Conservation (phyloP, 1,139 yeast species). For the Scheffersomyces stambukii region DNA sequence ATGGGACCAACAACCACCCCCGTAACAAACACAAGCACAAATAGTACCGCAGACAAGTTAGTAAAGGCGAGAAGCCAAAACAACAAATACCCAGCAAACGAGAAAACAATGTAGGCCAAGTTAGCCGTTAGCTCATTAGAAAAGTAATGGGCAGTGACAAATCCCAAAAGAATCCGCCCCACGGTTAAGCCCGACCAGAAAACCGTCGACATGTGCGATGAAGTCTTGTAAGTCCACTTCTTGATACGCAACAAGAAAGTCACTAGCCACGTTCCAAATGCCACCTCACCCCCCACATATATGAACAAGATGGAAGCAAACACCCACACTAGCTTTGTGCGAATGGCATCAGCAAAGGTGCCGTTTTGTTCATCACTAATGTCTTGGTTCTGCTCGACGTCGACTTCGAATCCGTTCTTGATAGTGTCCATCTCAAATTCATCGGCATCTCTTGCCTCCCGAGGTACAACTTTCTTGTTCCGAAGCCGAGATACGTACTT, state of each 20-base stretch:
- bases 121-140: slow-evolving; percentile 46
- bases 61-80: slow-evolving; percentile 26
- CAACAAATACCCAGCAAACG: slow-evolving; percentile 26
- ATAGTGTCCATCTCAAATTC: slow-evolving; percentile 5
- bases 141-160: slow-evolving; percentile 50
- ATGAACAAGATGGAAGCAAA: slow-evolving; percentile 51
- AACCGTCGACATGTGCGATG: slow-evolving; percentile 59
- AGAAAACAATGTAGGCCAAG: slow-evolving; percentile 21
- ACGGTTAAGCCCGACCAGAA: slow-evolving; percentile 65
- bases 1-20: slow-evolving; percentile 79
- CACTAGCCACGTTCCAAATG: slow-evolving; percentile 67
- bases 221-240: slow-evolving; percentile 34
- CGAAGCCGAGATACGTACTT: slow-evolving; percentile 24
- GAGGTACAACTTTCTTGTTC: slow-evolving; percentile 5
- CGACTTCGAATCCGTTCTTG: slow-evolving; percentile 10
- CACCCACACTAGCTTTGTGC: slow-evolving; percentile 41
- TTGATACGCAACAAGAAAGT: slow-evolving; percentile 54
- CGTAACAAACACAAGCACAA: slow-evolving; percentile 43
- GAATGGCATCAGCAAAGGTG: slow-evolving; percentile 29
- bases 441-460: slow-evolving; percentile 7
- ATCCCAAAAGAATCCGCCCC: slow-evolving; percentile 59
- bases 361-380: slow-evolving; percentile 13
- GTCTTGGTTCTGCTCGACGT: slow-evolving; percentile 11
- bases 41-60: slow-evolving; percentile 15
- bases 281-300: slow-evolving; percentile 66